Evolutionary conservation across 306 rosid species (phyloP).

Genomic region (Trifolium repens): DNA sequence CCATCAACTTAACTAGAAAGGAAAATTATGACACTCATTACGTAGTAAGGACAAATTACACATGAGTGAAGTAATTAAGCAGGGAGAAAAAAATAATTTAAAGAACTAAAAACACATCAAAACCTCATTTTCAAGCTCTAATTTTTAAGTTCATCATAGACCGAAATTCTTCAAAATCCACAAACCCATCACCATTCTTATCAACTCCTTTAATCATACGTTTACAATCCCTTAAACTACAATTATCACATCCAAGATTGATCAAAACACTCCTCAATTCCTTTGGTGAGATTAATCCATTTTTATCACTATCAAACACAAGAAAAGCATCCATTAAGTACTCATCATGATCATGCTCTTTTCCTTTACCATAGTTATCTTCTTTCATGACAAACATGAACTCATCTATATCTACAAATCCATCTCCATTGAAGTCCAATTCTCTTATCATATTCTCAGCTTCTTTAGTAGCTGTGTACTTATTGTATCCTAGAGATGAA

Average conservation of each 20-base stretch:
- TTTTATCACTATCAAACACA: slow-evolving; percentile 63
- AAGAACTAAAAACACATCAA: not conserved
- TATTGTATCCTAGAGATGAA: slow-evolving; percentile 55
- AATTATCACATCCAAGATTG: slow-evolving; percentile 58
- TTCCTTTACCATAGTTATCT: not conserved
- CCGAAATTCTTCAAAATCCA: slow-evolving; percentile 70
- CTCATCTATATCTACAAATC: slow-evolving; percentile 71
- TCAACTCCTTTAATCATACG: slow-evolving; percentile 72
- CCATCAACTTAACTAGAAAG: not conserved
- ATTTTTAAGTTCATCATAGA: slow-evolving; percentile 57
- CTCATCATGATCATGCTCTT: slow-evolving; percentile 29
- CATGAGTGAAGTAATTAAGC: not conserved
- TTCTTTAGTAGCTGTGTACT: slow-evolving; percentile 50
- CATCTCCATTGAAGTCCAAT: slow-evolving; percentile 72
- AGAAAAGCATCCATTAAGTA: slow-evolving; percentile 70
- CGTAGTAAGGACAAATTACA: not conserved
- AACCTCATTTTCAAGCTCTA: slow-evolving; percentile 32
- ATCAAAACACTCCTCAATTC: slow-evolving; percentile 60
- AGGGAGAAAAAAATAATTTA: not conserved
- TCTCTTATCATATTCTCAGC: slow-evolving; percentile 65
- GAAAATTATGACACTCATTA: not conserved
- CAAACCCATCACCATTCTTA: slow-evolving; percentile 71
- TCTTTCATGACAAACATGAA: slow-evolving; percentile 63
- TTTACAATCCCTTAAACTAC: slow-evolving; percentile 62
- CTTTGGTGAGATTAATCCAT: slow-evolving; percentile 66